Conservation (phyloP, 176 grass and related monocot species). For the Lolium rigidum region DNA sequence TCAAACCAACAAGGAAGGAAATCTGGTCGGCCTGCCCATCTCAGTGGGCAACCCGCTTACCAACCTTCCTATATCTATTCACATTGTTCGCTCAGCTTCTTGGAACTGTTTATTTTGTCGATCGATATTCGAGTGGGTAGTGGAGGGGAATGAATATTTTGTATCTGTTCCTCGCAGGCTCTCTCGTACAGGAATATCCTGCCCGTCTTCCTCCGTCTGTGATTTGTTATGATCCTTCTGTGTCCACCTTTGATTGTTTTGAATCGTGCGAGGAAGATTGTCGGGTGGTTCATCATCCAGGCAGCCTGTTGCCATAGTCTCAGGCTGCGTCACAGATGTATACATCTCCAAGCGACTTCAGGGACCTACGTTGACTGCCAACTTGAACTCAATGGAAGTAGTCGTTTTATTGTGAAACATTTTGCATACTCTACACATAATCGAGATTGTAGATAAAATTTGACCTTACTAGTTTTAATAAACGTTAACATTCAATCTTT, state of each 20-base stretch:
- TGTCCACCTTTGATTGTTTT: neutral
- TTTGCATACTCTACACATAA: too few species aligned
- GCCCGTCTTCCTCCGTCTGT: neutral
- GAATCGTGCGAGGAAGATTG: constrained; percentile 22
- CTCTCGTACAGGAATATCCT: constrained; percentile 15
- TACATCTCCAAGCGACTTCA: neutral
- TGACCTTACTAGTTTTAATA: too few species aligned
- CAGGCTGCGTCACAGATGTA: constrained; percentile 48
- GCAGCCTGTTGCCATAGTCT: constrained; percentile 18
- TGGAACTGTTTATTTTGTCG: neutral
- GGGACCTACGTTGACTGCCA: too few species aligned
- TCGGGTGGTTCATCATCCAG: constrained; percentile 38
- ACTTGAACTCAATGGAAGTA: too few species aligned
- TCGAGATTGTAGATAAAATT: too few species aligned
- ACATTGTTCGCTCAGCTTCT: neutral
- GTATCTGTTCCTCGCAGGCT: constrained; percentile 15
- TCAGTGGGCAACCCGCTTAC: constrained; percentile 60
- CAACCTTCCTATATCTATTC: constrained; percentile 42
- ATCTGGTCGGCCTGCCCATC: constrained; percentile 56
- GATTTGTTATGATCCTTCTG: neutral
- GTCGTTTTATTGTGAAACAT: too few species aligned
- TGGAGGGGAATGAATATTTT: constrained; percentile 5
- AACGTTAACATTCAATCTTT: too few species aligned
- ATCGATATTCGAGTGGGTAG: neutral
- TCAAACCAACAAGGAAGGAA: constrained; percentile 55